These are phyloP conservation scores for Sphenostylis stenocarpa DNA, from an alignment of 306 rosid genomes.

Conservation along the genomic window DNA sequence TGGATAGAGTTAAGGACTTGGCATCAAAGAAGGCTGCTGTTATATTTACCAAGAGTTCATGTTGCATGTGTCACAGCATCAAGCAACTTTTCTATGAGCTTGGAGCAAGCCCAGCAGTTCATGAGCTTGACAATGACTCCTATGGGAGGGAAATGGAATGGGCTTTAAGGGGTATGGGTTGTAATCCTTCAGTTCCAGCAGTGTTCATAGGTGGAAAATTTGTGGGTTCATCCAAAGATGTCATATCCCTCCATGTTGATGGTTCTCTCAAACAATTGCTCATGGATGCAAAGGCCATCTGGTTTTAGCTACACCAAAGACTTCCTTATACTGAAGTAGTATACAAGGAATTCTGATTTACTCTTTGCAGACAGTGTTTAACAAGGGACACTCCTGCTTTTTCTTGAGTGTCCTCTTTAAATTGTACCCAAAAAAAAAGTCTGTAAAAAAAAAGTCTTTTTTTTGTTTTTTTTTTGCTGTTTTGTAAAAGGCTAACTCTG, in stretches of 20 bases:
- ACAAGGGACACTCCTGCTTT: constrained; percentile 34
- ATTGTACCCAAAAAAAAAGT: constrained; percentile 28
- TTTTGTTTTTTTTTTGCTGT: neutral
- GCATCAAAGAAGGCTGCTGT: constrained; percentile 96
- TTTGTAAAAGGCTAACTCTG: neutral
- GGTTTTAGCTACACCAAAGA: constrained; percentile 57
- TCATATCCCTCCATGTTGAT: constrained; percentile 90
- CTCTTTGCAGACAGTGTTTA: constrained; percentile 28
- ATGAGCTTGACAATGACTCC: constrained; percentile 76
- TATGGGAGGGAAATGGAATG: constrained; percentile 87
- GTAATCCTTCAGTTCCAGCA: constrained; percentile 93
- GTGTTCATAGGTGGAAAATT: constrained; percentile 89
- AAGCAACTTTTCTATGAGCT: constrained; percentile 86
- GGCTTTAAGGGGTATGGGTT: constrained; percentile 77
- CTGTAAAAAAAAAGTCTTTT: neutral
- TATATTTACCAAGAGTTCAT: constrained; percentile 92
- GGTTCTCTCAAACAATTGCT: constrained; percentile 93
- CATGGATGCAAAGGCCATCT: constrained; percentile 89
- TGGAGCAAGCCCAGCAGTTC: constrained; percentile 94
- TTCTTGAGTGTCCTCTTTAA: constrained; percentile 44
- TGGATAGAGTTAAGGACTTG: constrained; percentile 84
- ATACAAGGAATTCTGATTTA: constrained; percentile 19
- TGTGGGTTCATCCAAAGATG: constrained; percentile 87
- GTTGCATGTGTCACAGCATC: constrained; percentile 93
- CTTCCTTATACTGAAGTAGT: constrained; percentile 36